A percentile compares a stretch with the other conserved stretches of the same genome.
Evolutionary conservation across 2,329 filamentous ascomycete genomes (phyloP).

Genomic region (Stachybotrys chlorohalonatus): DNA sequence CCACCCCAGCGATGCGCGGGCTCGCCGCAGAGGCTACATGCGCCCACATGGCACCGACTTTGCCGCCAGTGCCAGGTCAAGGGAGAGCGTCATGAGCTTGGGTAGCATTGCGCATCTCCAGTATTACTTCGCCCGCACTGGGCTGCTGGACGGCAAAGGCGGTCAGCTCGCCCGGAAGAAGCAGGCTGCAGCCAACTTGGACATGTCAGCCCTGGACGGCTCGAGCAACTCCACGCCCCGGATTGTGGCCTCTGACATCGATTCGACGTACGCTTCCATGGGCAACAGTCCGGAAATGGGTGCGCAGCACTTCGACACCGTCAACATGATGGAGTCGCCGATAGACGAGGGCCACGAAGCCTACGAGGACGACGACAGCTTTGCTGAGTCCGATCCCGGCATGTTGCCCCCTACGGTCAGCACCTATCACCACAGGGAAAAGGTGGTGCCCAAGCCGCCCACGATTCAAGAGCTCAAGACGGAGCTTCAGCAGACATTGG

Average conservation of each 20-base stretch:
- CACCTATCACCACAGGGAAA: slow-evolving; percentile 83
- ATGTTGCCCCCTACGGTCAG: slow-evolving; percentile 96
- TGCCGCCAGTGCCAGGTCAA: slow-evolving; percentile 76
- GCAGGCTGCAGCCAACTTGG: slow-evolving; percentile 48
- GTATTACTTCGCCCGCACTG: slow-evolving; percentile 95
- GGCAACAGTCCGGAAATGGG: slow-evolving; percentile 48
- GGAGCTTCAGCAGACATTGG: slow-evolving; percentile 57
- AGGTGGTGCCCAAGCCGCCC: slow-evolving; percentile 74
- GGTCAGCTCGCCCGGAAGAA: slow-evolving; percentile 72
- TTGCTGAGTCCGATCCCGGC: slow-evolving; percentile 57
- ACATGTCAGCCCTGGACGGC: slow-evolving; percentile 43
- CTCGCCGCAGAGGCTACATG: slow-evolving; percentile 70
- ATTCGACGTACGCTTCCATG: slow-evolving; percentile 52
- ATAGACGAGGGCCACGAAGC: slow-evolving; percentile 32
- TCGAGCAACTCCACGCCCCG: slow-evolving; percentile 21
- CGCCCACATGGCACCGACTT: slow-evolving; percentile 82
- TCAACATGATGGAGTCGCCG: slow-evolving; percentile 37
- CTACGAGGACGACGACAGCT: slow-evolving; percentile 42
- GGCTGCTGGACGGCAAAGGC: slow-evolving; percentile 86
- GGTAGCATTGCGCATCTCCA: slow-evolving; percentile 96
- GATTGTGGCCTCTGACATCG: slow-evolving; percentile 37
- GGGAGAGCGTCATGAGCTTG: slow-evolving; percentile 92
- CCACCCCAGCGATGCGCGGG: slow-evolving; percentile 29
- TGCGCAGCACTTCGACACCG: slow-evolving; percentile 26
- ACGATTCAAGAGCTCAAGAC: slow-evolving; percentile 69